phyloP scores from a whole-genome alignment of 345 rosid species.

The Salix koriyanagi region DNA sequence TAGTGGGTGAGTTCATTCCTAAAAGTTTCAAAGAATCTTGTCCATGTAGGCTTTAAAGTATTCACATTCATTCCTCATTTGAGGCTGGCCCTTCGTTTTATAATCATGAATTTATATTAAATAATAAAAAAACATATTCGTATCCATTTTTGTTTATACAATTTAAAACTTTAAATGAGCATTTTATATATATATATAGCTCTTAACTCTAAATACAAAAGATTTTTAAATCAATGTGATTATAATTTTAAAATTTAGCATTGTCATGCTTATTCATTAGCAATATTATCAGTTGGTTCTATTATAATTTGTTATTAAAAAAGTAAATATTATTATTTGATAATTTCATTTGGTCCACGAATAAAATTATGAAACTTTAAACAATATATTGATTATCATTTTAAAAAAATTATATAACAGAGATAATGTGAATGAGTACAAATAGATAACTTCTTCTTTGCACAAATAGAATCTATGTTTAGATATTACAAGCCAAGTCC shows the following conservation, averaged over 20 bases:
- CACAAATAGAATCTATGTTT: neutral
- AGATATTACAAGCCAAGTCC: neutral
- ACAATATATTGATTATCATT: too few species aligned
- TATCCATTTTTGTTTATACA: neutral
- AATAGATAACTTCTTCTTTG: too few species aligned
- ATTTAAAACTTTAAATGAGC: neutral
- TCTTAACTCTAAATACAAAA: too few species aligned
- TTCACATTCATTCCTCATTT: neutral
- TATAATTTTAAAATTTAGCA: too few species aligned
- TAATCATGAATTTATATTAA: neutral
- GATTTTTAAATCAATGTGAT: too few species aligned
- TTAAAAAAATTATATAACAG: neutral
- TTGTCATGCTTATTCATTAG: too few species aligned
- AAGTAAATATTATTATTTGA: conserved; percentile 1
- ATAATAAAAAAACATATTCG: too few species aligned
- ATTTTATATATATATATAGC: too few species aligned
- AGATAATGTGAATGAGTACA: neutral
- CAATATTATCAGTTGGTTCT: neutral
- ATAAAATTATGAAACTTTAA: neutral
- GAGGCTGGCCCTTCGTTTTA: neutral
- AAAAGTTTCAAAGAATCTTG: too few species aligned
- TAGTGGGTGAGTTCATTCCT: neutral
- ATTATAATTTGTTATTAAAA: neutral
- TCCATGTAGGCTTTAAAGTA: neutral
- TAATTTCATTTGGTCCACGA: neutral